phyloP scores from a whole-genome alignment of 2,329 filamentous ascomycete genomes.

The Colletotrichum sojae region DNA sequence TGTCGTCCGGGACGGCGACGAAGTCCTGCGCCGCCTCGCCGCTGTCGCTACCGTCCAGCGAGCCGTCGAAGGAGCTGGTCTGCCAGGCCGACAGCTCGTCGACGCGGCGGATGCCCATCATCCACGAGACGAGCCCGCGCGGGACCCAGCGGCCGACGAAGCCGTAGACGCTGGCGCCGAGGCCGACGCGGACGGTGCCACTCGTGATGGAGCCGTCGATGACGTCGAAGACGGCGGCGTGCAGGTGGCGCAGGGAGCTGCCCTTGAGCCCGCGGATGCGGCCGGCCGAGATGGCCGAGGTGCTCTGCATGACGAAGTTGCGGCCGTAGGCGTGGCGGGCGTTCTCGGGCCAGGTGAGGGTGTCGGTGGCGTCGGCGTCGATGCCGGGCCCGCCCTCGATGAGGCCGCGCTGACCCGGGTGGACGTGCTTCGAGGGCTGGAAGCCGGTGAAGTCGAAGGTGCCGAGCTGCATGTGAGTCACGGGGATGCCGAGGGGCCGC shows the following conservation, averaged over 20 bases:
- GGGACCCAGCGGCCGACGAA: constrained; percentile 88
- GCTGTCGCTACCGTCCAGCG: constrained; percentile 54
- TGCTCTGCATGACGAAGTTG: constrained; percentile 71
- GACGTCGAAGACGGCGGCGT: constrained; percentile 92
- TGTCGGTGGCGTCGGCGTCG: constrained; percentile 63
- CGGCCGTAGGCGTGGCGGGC: constrained; percentile 73
- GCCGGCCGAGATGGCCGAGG: constrained; percentile 69
- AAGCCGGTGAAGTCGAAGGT: constrained; percentile 87
- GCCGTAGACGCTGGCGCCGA: constrained; percentile 87
- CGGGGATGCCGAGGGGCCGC: constrained; percentile 79
- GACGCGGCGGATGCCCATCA: constrained; percentile 84
- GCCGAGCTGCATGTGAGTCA: constrained; percentile 91
- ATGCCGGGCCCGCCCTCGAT: constrained; percentile 58
- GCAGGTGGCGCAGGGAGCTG: constrained; percentile 82
- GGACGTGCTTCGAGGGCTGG: constrained; percentile 61
- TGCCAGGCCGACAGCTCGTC: constrained; percentile 71
- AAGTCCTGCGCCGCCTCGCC: constrained; percentile 61
- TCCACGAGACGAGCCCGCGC: constrained; percentile 85
- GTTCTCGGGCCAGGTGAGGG: constrained; percentile 75
- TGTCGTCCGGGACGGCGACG: constrained; percentile 62
- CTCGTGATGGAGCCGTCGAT: constrained; percentile 76
- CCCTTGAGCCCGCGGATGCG: constrained; percentile 74
- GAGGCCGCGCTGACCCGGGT: constrained; percentile 53
- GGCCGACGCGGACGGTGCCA: constrained; percentile 82
- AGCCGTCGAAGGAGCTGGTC: constrained; percentile 55